Percentiles rank a stretch among this genome's conserved stretches.
phyloP scores from a whole-genome alignment of 2,329 filamentous ascomycete genomes.

The Xylaria polymorpha region DNA sequence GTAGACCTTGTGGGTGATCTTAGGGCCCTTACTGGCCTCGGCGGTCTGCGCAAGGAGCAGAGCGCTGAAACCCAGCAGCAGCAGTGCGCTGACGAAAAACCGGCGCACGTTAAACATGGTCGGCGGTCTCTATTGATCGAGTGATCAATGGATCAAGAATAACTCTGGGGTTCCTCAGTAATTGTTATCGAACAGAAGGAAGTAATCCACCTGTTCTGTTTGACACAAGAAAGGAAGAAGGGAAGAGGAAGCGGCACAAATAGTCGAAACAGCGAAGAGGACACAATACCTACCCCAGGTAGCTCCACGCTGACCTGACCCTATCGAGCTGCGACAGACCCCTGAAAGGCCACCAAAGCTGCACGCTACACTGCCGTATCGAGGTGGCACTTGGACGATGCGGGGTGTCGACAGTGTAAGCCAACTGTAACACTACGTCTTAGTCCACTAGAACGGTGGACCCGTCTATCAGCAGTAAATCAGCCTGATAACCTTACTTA shows the following conservation, averaged over 20 bases:
- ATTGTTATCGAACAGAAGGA: constrained; percentile 30
- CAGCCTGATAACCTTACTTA: constrained; percentile 27
- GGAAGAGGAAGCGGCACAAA: constrained; percentile 13
- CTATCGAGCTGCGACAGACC: constrained; percentile 36
- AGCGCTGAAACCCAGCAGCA: constrained; percentile 40
- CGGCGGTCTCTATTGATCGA: constrained; percentile 19
- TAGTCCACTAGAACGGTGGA: background rate
- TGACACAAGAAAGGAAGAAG: constrained; percentile 12
- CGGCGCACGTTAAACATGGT: constrained; percentile 81
- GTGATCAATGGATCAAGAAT: constrained; percentile 22
- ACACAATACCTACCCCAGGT: constrained; percentile 41
- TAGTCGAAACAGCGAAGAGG: constrained; percentile 39
- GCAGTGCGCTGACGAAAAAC: constrained; percentile 75
- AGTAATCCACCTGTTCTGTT: constrained; percentile 31
- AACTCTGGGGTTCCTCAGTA: background rate
- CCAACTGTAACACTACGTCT: background rate
- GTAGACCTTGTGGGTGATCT: constrained; percentile 96
- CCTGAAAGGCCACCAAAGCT: constrained; percentile 33
- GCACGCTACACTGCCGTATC: background rate
- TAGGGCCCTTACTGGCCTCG: constrained; percentile 84
- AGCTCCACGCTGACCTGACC: constrained; percentile 14
- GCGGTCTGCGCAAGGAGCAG: constrained; percentile 71
- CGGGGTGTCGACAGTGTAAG: constrained; percentile 38
- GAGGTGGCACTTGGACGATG: constrained; percentile 37
- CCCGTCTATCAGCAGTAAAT: constrained; percentile 12